Conservation (phyloP, 305 asterid genomes). For the Fraxinus ornus region DNA sequence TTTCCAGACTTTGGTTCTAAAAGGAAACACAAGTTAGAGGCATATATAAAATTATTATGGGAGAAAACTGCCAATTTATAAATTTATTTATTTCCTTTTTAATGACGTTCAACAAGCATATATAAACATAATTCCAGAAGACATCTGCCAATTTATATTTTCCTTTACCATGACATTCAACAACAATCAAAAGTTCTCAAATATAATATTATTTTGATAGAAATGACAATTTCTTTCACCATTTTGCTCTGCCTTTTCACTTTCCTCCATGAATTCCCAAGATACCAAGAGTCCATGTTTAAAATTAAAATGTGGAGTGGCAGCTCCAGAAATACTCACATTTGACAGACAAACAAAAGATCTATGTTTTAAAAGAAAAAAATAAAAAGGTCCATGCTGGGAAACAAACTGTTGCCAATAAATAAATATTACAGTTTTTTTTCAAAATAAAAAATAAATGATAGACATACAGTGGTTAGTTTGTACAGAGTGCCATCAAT, state of each 20-base stretch:
- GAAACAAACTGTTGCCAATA: not conserved
- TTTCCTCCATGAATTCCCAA: not conserved
- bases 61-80: not conserved
- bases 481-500: constrained; percentile 82
- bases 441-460: not conserved
- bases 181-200: not conserved
- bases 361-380: not conserved
- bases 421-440: not conserved
- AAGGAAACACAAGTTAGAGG: not conserved
- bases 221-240: not conserved
- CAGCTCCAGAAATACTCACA: not conserved
- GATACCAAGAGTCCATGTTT: not conserved
- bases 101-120: not conserved
- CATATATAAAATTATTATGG: too few species aligned
- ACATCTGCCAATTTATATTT: too few species aligned
- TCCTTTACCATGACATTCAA: not conserved
- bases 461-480: constrained; percentile 62
- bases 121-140: too few species aligned
- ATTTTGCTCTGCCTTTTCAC: not conserved
- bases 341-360: not conserved
- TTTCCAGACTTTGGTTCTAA: not conserved
- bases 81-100: not conserved
- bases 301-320: not conserved
- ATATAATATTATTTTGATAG: not conserved
- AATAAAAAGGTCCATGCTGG: not conserved